Base-by-base conservation (phyloP, 1,139 yeast genomes). In the Pichia sp. region DNA sequence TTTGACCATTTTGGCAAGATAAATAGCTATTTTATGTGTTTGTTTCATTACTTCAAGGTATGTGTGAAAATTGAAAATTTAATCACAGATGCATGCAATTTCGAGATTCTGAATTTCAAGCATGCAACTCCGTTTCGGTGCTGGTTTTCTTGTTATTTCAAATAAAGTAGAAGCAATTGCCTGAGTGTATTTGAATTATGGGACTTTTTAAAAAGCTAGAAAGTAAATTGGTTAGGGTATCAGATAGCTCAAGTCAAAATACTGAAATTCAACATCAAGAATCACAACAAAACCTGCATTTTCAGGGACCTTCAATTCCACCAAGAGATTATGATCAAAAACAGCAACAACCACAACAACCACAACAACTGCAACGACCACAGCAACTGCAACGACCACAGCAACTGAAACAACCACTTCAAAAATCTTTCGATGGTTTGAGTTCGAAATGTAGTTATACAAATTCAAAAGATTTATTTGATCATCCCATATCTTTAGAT, bases 401-500 rank as follows among this genome's bases (percentile, higher is more conserved):
- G 9, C 38, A 19, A 46, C 43, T 18, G 13, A n/a, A n/a, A n/a
- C 25, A 25, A 4, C 27, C 22, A 8, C 41, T 25, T 2, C 44
- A 36, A 31, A 44, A 45, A 31, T 6, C 10, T 6, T 5, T 18
- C 10, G 30, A 27, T 3, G 39, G 28, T 22, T 42, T 19, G 10
- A n/a, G 30, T 28, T 39, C 29, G 4, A 22, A 29, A 18, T 18
- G 7, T 11, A 19, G 6, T 11, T 22, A 41, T 11, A 1, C 2
- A 9, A 22, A 42, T 16, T 39, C 52, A 25, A 52, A 52, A 19
- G 64, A 65, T 45, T 56, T 68, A n/a, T 70, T 73, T 52, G 55
- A 59, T 33, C 30, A 42, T 3, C 63, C 72, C 19, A 67, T 76
- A 27, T 65, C 74, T 0, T 61, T 63, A 0, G 66, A 64, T 16